Evolutionary conservation across 1,139 yeast genomes (phyloP).

Genomic region (Oligophagozyma castellii): DNA sequence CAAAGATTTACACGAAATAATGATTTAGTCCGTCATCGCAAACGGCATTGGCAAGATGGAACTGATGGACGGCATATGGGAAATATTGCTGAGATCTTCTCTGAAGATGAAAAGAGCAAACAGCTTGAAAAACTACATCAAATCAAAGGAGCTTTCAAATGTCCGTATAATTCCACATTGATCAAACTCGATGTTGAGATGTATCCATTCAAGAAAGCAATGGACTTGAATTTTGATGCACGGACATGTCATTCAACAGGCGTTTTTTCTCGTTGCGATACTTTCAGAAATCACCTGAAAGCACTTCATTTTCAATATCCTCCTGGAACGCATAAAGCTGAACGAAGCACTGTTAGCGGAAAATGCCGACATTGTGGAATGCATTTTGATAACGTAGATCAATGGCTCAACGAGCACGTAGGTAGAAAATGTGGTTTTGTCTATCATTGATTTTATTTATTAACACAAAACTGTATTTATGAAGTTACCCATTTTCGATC

Average conservation of each 20-base stretch:
- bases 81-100: neutral
- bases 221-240: slow-evolving; percentile 9
- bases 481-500: no score
- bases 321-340: slow-evolving; percentile 64
- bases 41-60: slow-evolving; percentile 51
- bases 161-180: slow-evolving; percentile 28
- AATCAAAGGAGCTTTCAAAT: slow-evolving; percentile 32
- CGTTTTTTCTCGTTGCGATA: slow-evolving; percentile 75
- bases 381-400: slow-evolving; percentile 52
- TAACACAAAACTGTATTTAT: no score
- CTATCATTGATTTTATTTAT: slow-evolving; percentile 7
- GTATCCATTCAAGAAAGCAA: slow-evolving; percentile 12
- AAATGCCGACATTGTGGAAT: slow-evolving; percentile 61
- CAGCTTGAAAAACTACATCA: slow-evolving; percentile 15
- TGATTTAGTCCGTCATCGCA: slow-evolving; percentile 68
- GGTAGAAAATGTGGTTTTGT: slow-evolving; percentile 39
- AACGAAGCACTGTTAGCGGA: slow-evolving; percentile 54
- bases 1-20: slow-evolving; percentile 81
- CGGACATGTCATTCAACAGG: slow-evolving; percentile 61
- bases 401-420: slow-evolving; percentile 64
- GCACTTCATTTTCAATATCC: slow-evolving; percentile 86
- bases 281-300: slow-evolving; percentile 78
- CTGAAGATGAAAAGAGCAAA: slow-evolving; percentile 2
- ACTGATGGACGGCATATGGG: slow-evolving; percentile 1
- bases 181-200: slow-evolving; percentile 18